Conservation (phyloP, 83 land plant species). For the Diphasiastrum complanatum region DNA sequence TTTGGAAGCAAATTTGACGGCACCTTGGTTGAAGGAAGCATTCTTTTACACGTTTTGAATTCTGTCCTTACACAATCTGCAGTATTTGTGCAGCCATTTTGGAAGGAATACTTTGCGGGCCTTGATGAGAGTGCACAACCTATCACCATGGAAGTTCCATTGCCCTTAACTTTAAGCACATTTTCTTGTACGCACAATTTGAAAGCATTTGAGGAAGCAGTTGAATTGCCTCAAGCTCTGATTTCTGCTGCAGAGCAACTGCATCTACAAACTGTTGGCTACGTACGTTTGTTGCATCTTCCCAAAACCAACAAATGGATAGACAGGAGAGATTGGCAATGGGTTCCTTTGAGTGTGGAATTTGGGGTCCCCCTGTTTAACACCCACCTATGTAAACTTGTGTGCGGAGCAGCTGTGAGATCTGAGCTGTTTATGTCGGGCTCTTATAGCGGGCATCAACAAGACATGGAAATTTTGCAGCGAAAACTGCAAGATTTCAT, state of each 20-base stretch:
- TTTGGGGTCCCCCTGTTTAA: background rate
- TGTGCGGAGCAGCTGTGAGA: background rate
- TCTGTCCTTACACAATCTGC: background rate
- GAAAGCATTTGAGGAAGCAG: no score
- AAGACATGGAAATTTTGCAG: background rate
- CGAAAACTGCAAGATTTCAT: background rate
- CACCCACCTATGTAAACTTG: constrained; percentile 5
- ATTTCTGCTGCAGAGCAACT: constrained; percentile 2
- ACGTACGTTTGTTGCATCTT: background rate
- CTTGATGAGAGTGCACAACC: background rate
- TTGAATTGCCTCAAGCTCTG: no score
- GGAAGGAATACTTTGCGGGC: background rate
- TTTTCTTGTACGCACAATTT: constrained; percentile 2
- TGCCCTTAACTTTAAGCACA: background rate
- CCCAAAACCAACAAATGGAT: background rate
- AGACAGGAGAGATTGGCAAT: no score
- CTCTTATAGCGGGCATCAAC: background rate
- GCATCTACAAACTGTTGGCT: background rate
- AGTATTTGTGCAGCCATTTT: constrained; percentile 2
- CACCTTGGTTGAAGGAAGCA: background rate
- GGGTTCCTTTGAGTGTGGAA: constrained; percentile 3
- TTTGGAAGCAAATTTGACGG: background rate
- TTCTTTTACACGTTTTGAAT: background rate
- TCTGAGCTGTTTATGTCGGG: background rate
- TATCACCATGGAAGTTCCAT: background rate